A percentile compares a stretch with the other conserved stretches of the same genome.
Conservation (phyloP, 176 grass and related monocot species). For the Cymbopogon citratus region DNA sequence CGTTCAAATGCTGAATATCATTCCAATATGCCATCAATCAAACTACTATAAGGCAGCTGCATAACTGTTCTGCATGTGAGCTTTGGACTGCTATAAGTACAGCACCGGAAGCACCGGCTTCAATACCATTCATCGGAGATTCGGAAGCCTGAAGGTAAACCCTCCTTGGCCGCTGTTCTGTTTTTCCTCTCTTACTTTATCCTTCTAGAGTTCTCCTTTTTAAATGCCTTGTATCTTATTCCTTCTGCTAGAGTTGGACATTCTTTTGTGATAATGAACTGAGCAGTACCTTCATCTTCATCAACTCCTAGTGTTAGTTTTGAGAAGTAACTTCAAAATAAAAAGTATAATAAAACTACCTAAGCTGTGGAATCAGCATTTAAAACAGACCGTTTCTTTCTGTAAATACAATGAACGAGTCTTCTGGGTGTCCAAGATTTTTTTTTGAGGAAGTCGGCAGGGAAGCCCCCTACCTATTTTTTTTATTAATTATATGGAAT, state of each 20-base stretch:
- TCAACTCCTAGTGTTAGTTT: background rate
- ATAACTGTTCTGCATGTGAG: background rate
- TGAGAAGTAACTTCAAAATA: background rate
- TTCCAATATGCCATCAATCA: conserved; percentile 1
- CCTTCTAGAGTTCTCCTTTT: background rate
- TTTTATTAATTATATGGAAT: too few species aligned
- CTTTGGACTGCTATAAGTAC: conserved; percentile 38
- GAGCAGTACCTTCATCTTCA: background rate
- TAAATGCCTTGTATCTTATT: background rate
- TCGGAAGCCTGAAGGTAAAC: conserved; percentile 20
- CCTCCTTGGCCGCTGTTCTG: background rate
- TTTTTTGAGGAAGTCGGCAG: too few species aligned
- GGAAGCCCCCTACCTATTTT: too few species aligned
- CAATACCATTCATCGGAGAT: conserved; percentile 23
- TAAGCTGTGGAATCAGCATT: background rate
- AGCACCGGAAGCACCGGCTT: background rate
- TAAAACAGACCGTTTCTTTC: too few species aligned
- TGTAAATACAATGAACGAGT: too few species aligned
- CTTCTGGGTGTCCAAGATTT: too few species aligned
- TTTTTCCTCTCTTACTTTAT: background rate
- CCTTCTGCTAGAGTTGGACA: background rate
- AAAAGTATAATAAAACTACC: background rate
- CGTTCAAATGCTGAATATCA: conserved; percentile 5
- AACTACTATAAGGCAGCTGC: background rate
- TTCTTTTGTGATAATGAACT: background rate